Percentiles rank a stretch among this genome's conserved stretches.
Conservation (phyloP, 1,284 basidiomycete species). For the Lignosus rhinocerotis region DNA sequence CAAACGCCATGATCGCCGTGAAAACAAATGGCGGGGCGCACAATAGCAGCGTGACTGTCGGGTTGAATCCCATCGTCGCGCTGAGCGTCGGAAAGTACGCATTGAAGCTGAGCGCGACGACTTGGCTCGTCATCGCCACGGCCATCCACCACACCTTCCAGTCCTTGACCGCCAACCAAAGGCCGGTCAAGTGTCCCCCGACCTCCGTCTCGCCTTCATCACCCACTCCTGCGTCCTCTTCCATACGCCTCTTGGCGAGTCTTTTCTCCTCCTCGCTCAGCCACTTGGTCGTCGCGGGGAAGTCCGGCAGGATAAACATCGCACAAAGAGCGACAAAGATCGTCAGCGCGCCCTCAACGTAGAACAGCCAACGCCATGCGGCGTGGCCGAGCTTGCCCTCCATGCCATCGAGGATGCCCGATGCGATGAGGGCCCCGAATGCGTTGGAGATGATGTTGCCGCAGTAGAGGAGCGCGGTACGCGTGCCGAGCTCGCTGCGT, state of each 20-base stretch:
- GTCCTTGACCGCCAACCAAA: constrained; percentile 64
- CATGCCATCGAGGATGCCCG: constrained; percentile 71
- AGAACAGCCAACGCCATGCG: constrained; percentile 81
- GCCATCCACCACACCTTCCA: constrained; percentile 76
- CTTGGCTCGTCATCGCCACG: constrained; percentile 47
- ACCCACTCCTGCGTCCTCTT: constrained; percentile 63
- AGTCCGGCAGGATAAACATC: constrained; percentile 76
- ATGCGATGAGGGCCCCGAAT: constrained; percentile 79
- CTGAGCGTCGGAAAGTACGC: constrained; percentile 71
- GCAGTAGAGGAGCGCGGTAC: constrained; percentile 76
- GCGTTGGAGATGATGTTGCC: constrained; percentile 81
- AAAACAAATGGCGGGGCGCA: constrained; percentile 80
- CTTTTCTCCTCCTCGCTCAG: constrained; percentile 60
- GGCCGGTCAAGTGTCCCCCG: constrained; percentile 42
- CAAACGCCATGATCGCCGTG: constrained; percentile 55
- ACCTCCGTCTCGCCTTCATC: constrained; percentile 42
- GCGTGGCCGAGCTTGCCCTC: constrained; percentile 67
- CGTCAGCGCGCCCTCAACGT: constrained; percentile 68
- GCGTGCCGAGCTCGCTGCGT: constrained; percentile 63
- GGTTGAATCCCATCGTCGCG: constrained; percentile 67
- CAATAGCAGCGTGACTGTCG: constrained; percentile 66
- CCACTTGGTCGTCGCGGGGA: constrained; percentile 62
- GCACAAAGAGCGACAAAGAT: constrained; percentile 62
- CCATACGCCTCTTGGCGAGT: constrained; percentile 72
- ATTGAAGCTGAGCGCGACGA: constrained; percentile 71